These are phyloP conservation scores for Cladosporium sp. DNA, from an alignment of 2,329 filamentous ascomycete genomes.

Conservation along the genomic window DNA sequence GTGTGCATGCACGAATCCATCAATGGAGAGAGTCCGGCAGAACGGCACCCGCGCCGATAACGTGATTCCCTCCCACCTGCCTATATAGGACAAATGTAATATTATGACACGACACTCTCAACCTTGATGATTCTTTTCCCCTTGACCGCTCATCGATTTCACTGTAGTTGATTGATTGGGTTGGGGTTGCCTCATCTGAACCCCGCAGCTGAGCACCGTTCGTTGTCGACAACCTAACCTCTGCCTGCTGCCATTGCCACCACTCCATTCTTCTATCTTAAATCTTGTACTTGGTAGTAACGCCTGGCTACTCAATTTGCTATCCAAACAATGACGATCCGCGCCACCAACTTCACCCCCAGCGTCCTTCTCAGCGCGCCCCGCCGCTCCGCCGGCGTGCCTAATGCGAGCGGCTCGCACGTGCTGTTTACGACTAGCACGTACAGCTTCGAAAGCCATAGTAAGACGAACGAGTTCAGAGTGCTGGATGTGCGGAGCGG, in stretches of 20 bases:
- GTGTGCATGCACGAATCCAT: background rate
- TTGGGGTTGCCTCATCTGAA: background rate
- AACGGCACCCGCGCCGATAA: background rate
- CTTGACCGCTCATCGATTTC: background rate
- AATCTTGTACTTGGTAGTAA: too few relatives aligned
- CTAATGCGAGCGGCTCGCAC: constrained; percentile 66
- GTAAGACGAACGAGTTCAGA: constrained; percentile 66
- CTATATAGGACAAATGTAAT: background rate
- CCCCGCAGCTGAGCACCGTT: background rate
- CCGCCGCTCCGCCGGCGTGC: constrained; percentile 67
- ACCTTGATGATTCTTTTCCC: background rate
- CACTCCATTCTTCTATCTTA: too few relatives aligned
- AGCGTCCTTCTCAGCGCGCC: constrained; percentile 76
- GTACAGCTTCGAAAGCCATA: constrained; percentile 78
- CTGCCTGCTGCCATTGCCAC: background rate
- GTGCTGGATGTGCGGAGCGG: constrained; percentile 69
- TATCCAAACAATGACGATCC: constrained; percentile 66
- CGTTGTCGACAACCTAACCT: background rate
- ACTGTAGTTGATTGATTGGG: background rate
- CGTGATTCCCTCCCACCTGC: background rate
- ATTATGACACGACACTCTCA: background rate
- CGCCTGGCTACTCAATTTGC: too few relatives aligned
- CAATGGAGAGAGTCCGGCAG: background rate
- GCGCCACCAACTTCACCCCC: constrained; percentile 70
- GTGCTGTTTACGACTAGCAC: constrained; percentile 69